A percentile compares a stretch with the other conserved stretches of the same genome.
Evolutionary conservation across 306 rosid species (phyloP).

Genomic region (Erythrophleum fordii): DNA sequence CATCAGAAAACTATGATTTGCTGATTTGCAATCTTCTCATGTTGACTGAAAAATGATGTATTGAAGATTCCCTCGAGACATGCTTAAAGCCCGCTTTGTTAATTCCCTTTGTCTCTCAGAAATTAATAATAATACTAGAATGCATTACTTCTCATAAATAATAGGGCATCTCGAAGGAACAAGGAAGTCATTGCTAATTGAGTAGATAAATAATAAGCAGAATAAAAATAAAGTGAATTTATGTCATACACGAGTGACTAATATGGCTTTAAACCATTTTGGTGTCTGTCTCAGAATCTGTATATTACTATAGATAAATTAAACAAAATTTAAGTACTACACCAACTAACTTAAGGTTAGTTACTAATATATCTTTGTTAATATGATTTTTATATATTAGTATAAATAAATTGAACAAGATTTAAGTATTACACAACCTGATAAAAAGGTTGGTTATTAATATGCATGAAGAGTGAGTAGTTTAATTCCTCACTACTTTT

Average conservation of each 20-base stretch:
- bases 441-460: too few species aligned
- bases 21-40: conserved; percentile 60
- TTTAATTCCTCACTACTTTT: too few species aligned
- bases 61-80: conserved; percentile 38
- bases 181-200: background rate
- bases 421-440: too few species aligned
- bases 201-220: background rate
- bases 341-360: too few species aligned
- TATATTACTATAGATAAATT: background rate
- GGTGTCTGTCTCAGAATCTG: too few species aligned
- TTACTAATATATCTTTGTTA: too few species aligned
- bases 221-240: background rate
- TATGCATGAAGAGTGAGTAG: too few species aligned
- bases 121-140: background rate
- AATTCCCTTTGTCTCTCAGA: background rate
- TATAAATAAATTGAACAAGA: too few species aligned
- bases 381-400: too few species aligned
- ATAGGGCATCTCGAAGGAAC: background rate
- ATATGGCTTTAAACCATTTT: background rate
- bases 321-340: background rate
- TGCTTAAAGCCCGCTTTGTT: background rate
- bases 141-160: too few species aligned
- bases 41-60: conserved; percentile 53
- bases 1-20: conserved; percentile 53
- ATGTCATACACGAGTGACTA: background rate